These are phyloP conservation scores for Glebionis coronaria DNA, from an alignment of 129 eudicot species.

Conservation along the genomic window DNA sequence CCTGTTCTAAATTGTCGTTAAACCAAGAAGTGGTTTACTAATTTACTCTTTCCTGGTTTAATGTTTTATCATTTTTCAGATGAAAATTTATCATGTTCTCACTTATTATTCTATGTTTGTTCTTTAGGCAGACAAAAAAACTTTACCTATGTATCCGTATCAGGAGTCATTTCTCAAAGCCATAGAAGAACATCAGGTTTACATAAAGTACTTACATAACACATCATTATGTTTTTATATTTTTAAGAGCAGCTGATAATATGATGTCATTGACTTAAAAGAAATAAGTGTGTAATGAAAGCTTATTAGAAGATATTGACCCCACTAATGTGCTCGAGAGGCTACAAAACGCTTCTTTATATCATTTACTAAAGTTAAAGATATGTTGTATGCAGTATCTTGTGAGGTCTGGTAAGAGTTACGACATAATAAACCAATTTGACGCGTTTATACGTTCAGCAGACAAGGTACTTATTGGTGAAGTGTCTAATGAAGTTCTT, in stretches of 20 bases:
- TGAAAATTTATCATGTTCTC: background rate
- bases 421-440: slow-evolving; percentile 73
- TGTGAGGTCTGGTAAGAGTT: slow-evolving; percentile 88
- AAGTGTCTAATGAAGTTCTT: slow-evolving; percentile 80
- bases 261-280: slow-evolving; percentile 73
- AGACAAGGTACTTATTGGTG: slow-evolving; percentile 78
- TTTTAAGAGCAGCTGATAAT: slow-evolving; percentile 75
- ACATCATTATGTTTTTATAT: slow-evolving; percentile 6
- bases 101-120: slow-evolving; percentile 14
- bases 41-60: slow-evolving; percentile 13
- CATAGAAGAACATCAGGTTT: slow-evolving; percentile 79
- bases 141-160: slow-evolving; percentile 82
- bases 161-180: slow-evolving; percentile 83
- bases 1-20: too few species aligned
- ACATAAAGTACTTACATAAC: slow-evolving; percentile 12
- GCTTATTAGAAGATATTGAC: slow-evolving; percentile 82
- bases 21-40: slow-evolving; percentile 2
- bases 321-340: slow-evolving; percentile 84
- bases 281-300: slow-evolving; percentile 86
- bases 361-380: slow-evolving; percentile 73
- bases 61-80: background rate
- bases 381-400: slow-evolving; percentile 74
- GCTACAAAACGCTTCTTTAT: slow-evolving; percentile 75
- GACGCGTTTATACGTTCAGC: slow-evolving; percentile 63
- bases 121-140: slow-evolving; percentile 78